Evolutionary conservation across 1,284 basidiomycete species (phyloP), one percentile per base, ranked within the genome.

Genomic region (Peniophora sp.): DNA sequence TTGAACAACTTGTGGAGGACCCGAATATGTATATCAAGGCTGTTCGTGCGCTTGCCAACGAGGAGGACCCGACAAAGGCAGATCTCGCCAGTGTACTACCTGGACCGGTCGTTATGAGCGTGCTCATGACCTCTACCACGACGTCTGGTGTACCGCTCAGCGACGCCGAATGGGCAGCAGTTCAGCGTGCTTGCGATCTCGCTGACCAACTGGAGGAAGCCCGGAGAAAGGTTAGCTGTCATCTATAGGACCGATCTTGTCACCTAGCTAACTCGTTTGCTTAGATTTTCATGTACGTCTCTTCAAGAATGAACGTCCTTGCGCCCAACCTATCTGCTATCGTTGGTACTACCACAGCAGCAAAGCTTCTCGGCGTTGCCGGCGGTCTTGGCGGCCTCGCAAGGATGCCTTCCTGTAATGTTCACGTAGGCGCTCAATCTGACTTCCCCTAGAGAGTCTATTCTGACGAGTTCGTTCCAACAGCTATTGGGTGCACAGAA

Each of bases 301-400:
- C 97, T 75, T 97, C 93, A 63, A 83, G 97, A 68, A 99, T 99
- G 92, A 91, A 92, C 70, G 83, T 95, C 50, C 87, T 99, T 61
- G 95, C 96, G 55, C 97, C 97, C 58, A 99, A 99, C 68, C 83
- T 99, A 64, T 96, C 92, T 61, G 89, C 91, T 64, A 96, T 99
- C 66, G 92, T 99, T 67, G 96, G 97, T 64, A 97, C 96, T 50
- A 92, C 91, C 56, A 96, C 94, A 72, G 97, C 97, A 43, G 96
- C 97, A 47, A 99, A 99, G 75, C 74, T 99, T 47, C 84, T 99
- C 45, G 97, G 97, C 65, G 92, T 97, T 45, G 94, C 97, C 32
- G 97, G 97, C 53, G 97, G 97, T 43, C 76, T 99, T 17, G 81
- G 80, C 48, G 91, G 90, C 0, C 77, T 99, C 38, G 88, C 89